phyloP scores from a whole-genome alignment of 495 filamentous ascomycete species.

The Hyaloscypha variabilis region DNA sequence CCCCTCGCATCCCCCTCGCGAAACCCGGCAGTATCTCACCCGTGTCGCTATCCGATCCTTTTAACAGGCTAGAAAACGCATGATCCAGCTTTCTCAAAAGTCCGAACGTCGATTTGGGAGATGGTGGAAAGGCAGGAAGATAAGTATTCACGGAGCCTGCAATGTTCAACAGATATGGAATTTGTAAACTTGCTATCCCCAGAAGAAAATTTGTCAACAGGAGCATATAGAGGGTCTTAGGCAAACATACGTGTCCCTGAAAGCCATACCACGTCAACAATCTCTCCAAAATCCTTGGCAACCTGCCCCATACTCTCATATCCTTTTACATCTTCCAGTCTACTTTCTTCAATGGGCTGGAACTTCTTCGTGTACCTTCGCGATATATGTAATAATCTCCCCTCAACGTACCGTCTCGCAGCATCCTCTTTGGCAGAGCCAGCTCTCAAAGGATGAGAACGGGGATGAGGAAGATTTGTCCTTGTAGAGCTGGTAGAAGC shows the following conservation, averaged over 20 bases:
- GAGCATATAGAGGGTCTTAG: neutral
- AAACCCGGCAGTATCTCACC: slow-evolving; percentile 69
- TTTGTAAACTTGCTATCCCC: slow-evolving; percentile 73
- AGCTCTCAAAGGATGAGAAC: slow-evolving; percentile 62
- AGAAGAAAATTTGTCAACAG: neutral
- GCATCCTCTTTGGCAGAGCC: slow-evolving; percentile 77
- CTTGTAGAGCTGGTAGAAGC: slow-evolving; percentile 14
- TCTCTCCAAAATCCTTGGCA: slow-evolving; percentile 66
- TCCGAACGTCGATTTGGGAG: slow-evolving; percentile 62
- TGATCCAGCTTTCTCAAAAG: slow-evolving; percentile 77
- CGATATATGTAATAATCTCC: slow-evolving; percentile 62
- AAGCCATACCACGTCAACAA: slow-evolving; percentile 81
- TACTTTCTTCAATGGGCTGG: slow-evolving; percentile 51
- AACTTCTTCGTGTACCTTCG: slow-evolving; percentile 77
- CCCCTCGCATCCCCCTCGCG: slow-evolving; percentile 49
- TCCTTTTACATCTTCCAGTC: slow-evolving; percentile 44
- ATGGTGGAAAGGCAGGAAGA: slow-evolving; percentile 68
- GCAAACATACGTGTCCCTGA: slow-evolving; percentile 74
- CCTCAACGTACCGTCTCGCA: slow-evolving; percentile 71
- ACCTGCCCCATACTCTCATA: slow-evolving; percentile 72
- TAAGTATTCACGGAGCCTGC: slow-evolving; percentile 68
- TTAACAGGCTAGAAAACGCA: slow-evolving; percentile 72
- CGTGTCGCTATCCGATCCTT: slow-evolving; percentile 66
- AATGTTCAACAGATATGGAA: slow-evolving; percentile 78
- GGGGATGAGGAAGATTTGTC: slow-evolving; percentile 59